Percentiles rank a stretch among this genome's conserved stretches.
These are phyloP conservation scores for Sugiyamaella qingdaonensis DNA, from an alignment of 805 yeast species.

Conservation along the genomic window DNA sequence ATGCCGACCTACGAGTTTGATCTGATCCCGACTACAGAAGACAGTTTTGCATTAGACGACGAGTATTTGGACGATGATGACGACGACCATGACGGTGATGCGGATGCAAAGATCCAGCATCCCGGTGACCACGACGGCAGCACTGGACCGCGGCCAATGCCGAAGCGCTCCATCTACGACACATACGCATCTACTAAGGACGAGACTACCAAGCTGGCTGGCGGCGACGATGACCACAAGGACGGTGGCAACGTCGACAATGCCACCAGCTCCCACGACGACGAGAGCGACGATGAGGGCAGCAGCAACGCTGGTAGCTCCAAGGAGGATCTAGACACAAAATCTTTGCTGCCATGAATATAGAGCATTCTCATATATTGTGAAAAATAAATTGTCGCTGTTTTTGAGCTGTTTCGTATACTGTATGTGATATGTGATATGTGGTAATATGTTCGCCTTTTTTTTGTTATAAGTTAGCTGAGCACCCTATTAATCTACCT, in stretches of 20 bases:
- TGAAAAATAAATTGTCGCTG: neutral
- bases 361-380: neutral
- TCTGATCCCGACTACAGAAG: constrained; percentile 21
- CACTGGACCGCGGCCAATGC: constrained; percentile 3
- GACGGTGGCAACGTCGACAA: constrained; percentile 1
- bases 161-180: constrained; percentile 6
- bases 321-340: neutral
- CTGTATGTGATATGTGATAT: no score
- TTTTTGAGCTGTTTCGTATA: no score
- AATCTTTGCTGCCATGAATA: neutral
- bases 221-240: neutral
- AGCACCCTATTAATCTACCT: no score
- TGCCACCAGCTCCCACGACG: neutral
- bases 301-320: constrained; percentile 1
- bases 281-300: constrained; percentile 7
- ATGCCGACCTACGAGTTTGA: constrained; percentile 24
- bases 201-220: neutral
- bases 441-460: no score
- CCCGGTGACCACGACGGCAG: constrained; percentile 3
- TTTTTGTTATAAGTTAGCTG: no score
- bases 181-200: constrained; percentile 8
- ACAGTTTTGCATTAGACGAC: constrained; percentile 9
- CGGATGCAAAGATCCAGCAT: neutral
- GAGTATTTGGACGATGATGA: constrained; percentile 1
- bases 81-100: constrained; percentile 9